Evolutionary conservation across 768 basidiomycete species (phyloP).

Genomic region (Amanita rubescens): DNA sequence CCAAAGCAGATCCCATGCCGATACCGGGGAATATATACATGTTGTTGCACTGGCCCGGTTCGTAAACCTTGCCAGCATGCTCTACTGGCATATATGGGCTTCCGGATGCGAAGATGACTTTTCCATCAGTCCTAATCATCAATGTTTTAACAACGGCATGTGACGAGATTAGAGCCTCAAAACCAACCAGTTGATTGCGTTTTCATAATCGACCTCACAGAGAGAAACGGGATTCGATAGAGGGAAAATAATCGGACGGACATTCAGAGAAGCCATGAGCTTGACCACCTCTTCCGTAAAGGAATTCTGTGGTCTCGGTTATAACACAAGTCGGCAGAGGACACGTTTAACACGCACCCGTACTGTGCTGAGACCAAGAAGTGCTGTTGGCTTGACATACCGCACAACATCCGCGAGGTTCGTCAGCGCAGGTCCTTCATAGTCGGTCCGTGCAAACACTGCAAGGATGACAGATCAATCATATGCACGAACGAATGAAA

Average conservation of each 20-base stretch:
- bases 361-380: constrained; percentile 66
- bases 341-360: constrained; percentile 20
- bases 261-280: constrained; percentile 57
- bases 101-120: constrained; percentile 66
- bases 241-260: constrained; percentile 75
- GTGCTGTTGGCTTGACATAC: constrained; percentile 68
- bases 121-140: constrained; percentile 47
- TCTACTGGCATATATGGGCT: constrained; percentile 55
- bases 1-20: constrained; percentile 55
- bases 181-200: constrained; percentile 51
- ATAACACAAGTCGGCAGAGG: neutral
- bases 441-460: constrained; percentile 71
- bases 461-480: constrained; percentile 23
- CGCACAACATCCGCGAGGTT: constrained; percentile 60
- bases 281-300: constrained; percentile 59
- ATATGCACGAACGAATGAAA: constrained; percentile 19
- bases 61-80: constrained; percentile 38
- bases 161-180: neutral
- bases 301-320: constrained; percentile 37
- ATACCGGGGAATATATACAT: constrained; percentile 65
- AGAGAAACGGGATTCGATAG: constrained; percentile 66
- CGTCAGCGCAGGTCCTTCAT: constrained; percentile 53
- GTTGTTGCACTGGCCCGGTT: constrained; percentile 77
- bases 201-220: constrained; percentile 51
- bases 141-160: neutral